Percentiles rank a stretch among this genome's conserved stretches.
Conservation (phyloP, 768 basidiomycete genomes). For the Podaxis carcinomalis region DNA sequence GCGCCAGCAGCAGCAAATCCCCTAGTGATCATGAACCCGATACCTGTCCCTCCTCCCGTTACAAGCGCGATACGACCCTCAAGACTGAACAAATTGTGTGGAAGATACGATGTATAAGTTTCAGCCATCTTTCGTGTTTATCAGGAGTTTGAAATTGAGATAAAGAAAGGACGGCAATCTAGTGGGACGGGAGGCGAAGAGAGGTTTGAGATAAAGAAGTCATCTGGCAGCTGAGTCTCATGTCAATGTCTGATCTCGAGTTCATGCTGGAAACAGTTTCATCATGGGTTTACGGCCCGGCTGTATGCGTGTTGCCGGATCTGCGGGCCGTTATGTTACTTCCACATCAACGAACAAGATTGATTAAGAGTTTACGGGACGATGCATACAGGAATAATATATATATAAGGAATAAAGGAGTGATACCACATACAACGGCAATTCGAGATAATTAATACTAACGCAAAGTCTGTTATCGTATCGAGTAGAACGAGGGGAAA, state of each 20-base stretch:
- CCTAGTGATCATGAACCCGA: constrained; percentile 60
- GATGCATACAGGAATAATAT: background rate
- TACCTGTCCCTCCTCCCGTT: constrained; percentile 52
- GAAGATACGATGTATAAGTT: constrained; percentile 22
- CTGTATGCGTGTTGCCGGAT: background rate
- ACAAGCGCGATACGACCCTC: constrained; percentile 53
- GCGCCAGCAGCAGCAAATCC: constrained; percentile 77
- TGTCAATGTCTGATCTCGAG: background rate
- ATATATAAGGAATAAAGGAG: background rate
- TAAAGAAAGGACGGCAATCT: background rate
- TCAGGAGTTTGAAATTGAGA: background rate
- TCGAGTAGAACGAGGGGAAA: background rate
- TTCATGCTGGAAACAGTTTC: background rate
- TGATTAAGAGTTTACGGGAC: background rate
- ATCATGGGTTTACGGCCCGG: constrained; percentile 1
- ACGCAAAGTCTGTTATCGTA: too few relatives aligned
- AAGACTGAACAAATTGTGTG: constrained; percentile 44
- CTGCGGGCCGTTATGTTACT: background rate
- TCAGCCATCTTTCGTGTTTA: constrained; percentile 7
- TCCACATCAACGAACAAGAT: background rate
- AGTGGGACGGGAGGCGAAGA: background rate
- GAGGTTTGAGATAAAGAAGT: background rate
- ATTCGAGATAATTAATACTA: background rate
- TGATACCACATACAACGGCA: background rate
- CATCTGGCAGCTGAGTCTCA: background rate